phyloP scores from a whole-genome alignment of 2,329 filamentous ascomycete genomes.

The Gnomoniopsis sp. region DNA sequence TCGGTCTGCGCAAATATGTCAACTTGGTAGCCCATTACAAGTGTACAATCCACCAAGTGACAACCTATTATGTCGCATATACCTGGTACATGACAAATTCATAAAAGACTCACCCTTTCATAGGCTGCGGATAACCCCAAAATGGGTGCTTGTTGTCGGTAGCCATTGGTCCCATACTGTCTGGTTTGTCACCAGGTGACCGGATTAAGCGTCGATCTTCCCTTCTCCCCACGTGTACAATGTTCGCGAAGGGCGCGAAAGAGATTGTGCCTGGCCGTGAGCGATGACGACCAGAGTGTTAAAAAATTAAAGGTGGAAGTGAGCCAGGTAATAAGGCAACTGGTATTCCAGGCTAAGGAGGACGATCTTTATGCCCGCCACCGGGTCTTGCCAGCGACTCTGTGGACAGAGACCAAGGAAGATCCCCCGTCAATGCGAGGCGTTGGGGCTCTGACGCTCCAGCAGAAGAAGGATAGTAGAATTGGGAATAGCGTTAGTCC shows the following conservation, averaged over 20 bases:
- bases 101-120: slow-evolving; percentile 16
- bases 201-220: neutral
- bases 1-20: slow-evolving; percentile 26
- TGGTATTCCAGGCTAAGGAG: neutral
- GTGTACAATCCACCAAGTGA: neutral
- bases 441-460: slow-evolving; percentile 4
- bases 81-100: neutral
- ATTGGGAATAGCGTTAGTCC: neutral
- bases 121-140: slow-evolving; percentile 16
- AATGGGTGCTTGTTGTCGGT: slow-evolving; percentile 10
- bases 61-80: neutral
- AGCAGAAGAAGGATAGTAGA: neutral
- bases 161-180: slow-evolving; percentile 5
- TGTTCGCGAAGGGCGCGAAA: neutral
- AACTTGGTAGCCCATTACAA: neutral
- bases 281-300: neutral
- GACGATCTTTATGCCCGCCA: slow-evolving; percentile 7
- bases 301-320: neutral
- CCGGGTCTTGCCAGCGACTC: neutral
- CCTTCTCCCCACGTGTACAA: neutral
- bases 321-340: neutral
- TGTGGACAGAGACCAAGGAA: neutral
- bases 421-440: neutral
- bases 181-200: neutral
- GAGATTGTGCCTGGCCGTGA: neutral